Percentiles rank a stretch among this genome's conserved stretches.
Evolutionary conservation across 176 grass and related monocot species (phyloP).

Genomic region (Microstegium vimineum): DNA sequence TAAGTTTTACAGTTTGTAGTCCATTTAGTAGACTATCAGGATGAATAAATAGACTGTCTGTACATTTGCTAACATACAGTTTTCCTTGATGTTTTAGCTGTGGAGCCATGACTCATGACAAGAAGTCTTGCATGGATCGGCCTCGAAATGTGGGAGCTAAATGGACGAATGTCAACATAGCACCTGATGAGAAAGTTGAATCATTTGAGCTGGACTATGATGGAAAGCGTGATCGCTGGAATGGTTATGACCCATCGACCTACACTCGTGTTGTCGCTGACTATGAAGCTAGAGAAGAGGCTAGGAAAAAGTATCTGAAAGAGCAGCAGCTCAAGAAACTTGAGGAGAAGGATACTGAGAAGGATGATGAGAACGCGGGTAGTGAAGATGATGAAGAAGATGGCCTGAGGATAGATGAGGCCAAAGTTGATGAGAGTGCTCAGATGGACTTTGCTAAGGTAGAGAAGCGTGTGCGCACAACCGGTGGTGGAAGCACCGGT

Average conservation of each 20-base stretch:
- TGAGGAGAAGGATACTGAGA: conserved; percentile 72
- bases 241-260: conserved; percentile 78
- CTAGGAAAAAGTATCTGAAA: conserved; percentile 86
- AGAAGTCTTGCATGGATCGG: conserved; percentile 79
- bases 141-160: conserved; percentile 73
- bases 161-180: conserved; percentile 69
- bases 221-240: conserved; percentile 94
- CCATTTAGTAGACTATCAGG: neutral
- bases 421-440: conserved; percentile 91
- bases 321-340: conserved; percentile 92
- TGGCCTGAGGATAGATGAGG: conserved; percentile 83
- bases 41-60: neutral
- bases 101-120: conserved; percentile 94
- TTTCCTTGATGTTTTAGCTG: conserved; percentile 48
- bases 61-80: neutral
- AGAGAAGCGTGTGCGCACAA: conserved; percentile 92
- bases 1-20: neutral
- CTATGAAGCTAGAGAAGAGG: conserved; percentile 82
- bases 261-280: conserved; percentile 77
- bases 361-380: conserved; percentile 40
- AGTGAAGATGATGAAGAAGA: conserved; percentile 86
- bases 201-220: conserved; percentile 96
- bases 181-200: conserved; percentile 87
- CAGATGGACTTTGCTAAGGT: conserved; percentile 99
- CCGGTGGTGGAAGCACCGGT: conserved; percentile 93